Evolutionary conservation across 805 yeast genomes (phyloP), one percentile per base, ranked within the genome.

Genomic region (Saturnispora mendoncae): DNA sequence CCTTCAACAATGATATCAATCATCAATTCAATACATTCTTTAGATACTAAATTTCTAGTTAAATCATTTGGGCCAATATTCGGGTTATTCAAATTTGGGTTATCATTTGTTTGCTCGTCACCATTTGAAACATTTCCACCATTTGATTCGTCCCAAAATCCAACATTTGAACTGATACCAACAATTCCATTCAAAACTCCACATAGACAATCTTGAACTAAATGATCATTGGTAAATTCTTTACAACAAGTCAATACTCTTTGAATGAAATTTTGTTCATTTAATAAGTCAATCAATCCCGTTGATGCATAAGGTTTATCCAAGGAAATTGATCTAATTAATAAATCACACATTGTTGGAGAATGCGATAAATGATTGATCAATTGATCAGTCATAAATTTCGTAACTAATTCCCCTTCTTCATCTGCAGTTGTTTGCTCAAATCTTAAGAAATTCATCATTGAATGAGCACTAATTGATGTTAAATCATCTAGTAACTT

Each of bases 11-110:
- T 84, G 27, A 85, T 77, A 21, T 79, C 67, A 31, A 90, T 78
- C 60, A 92, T 70, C 47, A 72, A 72, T 41, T 71, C 64, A 49
- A 87, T 71, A 46, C 84, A 73, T 36, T 70, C 67, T 25, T 75
- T 74, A 2, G 92, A 80, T 4, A 88, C 97, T 30, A 92, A 68
- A 56, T 86, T 90, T 49, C 98, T 71, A 0, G 97, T 87, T 25
- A 92, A 69, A 54, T 85, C 96, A 55, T 92, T 92, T 1, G 98
- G 97, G 2, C 98, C 98, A 39, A 92, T 84, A 25, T 90, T 84
- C 2, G 95, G 83, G 44, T 84, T 88, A 42, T 82, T 81, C 36
- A 52, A 45, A 26, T 50, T 48, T 4, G 49, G 42, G 15, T 18
- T 39, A 33, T 55, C 57, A 18, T 54, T 58, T 15, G 47, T 42